Evolutionary conservation across 2,329 filamentous ascomycete genomes (phyloP), one percentile per base, ranked within the genome.

Genomic region (Ophiostoma quercus): DNA sequence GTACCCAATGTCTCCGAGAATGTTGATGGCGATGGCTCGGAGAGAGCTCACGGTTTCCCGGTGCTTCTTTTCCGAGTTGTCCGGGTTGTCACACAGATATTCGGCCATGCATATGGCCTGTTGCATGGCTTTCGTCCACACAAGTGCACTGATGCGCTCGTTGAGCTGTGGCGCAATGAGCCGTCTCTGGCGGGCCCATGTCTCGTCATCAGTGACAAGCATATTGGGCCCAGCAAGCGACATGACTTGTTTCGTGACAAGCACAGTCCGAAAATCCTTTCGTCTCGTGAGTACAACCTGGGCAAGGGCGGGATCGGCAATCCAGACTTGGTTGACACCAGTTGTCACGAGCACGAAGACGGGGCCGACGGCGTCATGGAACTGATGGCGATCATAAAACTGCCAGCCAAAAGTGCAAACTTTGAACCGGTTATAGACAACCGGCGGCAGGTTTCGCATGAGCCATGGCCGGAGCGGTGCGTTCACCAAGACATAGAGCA

Each of bases 11-110:
- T 73, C 68, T 3, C 76, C 77, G 11, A 81, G 75, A 2, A 81
- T 78, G 68, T 80, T 79, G 73, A 80, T 78, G 19, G 79, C 77
- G 22, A 81, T 71, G 47, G 73, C 73, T 11, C 77, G 76, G 11
- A 79, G 75, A 4, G 75, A 75, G 11, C 71, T 74, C 34, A 79
- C 72, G 2, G 75, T 76, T 3, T 73, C 72, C 62, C 29, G 12
- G 32, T 62, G 29, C 70, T 72, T 39, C 22, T 66, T 11, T 1
- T 77, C 76, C 29, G 75, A 71, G 66, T 74, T 74, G 9, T 74
- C 73, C 1, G 74, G 73, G 41, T 74, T 70, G 14, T 73, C 62
- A n/a, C 76, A 63, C 54, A 79, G 69, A 66, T 76, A 76, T 3
- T 75, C 67, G 0, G 75, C 65, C 78, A 80, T 79, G 16, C 73